Evolutionary conservation across 2,329 filamentous ascomycete species (phyloP).

Genomic region (Penicillium nordicum): DNA sequence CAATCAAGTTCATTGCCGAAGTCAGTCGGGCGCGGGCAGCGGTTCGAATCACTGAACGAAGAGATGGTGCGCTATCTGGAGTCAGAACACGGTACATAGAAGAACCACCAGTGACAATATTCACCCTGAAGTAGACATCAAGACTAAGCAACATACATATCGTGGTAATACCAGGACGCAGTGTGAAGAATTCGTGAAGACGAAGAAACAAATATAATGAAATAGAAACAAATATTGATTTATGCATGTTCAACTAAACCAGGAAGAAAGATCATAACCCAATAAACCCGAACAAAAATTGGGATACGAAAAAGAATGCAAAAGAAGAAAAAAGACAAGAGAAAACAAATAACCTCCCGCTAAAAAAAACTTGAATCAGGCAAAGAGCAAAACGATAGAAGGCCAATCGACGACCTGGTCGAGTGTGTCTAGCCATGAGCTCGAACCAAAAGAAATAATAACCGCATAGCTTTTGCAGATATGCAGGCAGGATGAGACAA

Average conservation of each 20-base stretch:
- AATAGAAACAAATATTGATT: background rate
- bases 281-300: background rate
- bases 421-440: background rate
- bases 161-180: background rate
- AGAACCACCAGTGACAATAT: too few relatives aligned
- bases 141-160: background rate
- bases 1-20: background rate
- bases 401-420: background rate
- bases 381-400: background rate
- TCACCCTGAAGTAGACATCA: background rate
- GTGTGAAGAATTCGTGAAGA: background rate
- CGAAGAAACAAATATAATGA: background rate
- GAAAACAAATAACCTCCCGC: constrained; percentile 16
- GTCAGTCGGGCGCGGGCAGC: background rate
- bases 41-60: background rate
- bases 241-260: background rate
- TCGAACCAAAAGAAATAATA: background rate
- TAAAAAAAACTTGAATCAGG: constrained; percentile 15
- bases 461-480: background rate
- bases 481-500: background rate
- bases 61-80: background rate
- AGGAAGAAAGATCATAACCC: background rate
- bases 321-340: background rate
- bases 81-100: background rate
- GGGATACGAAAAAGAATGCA: background rate